These are phyloP conservation scores for Rickenella mellea DNA, from an alignment of 768 basidiomycete species.

Conservation along the genomic window DNA sequence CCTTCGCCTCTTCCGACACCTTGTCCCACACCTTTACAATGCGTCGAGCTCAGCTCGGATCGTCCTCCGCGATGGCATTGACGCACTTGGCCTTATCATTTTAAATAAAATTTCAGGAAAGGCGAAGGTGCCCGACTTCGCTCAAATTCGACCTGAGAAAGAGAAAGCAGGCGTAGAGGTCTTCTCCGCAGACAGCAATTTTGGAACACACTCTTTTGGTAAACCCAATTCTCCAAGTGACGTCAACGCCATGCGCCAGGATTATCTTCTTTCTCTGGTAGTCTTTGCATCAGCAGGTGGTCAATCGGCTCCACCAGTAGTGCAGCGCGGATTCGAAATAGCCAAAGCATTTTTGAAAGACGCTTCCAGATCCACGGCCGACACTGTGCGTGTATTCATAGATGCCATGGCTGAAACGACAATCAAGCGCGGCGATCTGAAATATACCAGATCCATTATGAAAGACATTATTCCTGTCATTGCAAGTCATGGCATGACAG, in stretches of 20 bases:
- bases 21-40: slow-evolving; percentile 50
- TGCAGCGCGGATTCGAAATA: slow-evolving; percentile 5
- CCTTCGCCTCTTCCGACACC: slow-evolving; percentile 46
- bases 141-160: slow-evolving; percentile 19
- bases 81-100: slow-evolving; percentile 50
- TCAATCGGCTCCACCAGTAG: slow-evolving; percentile 5
- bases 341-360: not conserved
- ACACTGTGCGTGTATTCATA: not conserved
- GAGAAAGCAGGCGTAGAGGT: slow-evolving; percentile 15
- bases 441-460: slow-evolving; percentile 34
- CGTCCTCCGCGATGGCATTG: slow-evolving; percentile 57
- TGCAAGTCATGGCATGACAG: slow-evolving; percentile 31
- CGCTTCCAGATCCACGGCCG: not conserved
- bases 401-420: not conserved
- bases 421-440: slow-evolving; percentile 19
- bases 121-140: slow-evolving; percentile 30
- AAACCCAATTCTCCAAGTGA: slow-evolving; percentile 45
- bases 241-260: slow-evolving; percentile 47
- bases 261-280: slow-evolving; percentile 37
- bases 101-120: slow-evolving; percentile 36
- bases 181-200: slow-evolving; percentile 16
- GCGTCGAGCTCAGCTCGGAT: slow-evolving; percentile 41
- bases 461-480: slow-evolving; percentile 48
- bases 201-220: slow-evolving; percentile 27
- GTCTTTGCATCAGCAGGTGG: slow-evolving; percentile 14